Evolutionary conservation across 768 basidiomycete species (phyloP).

Genomic region (Naematelia encephala): DNA sequence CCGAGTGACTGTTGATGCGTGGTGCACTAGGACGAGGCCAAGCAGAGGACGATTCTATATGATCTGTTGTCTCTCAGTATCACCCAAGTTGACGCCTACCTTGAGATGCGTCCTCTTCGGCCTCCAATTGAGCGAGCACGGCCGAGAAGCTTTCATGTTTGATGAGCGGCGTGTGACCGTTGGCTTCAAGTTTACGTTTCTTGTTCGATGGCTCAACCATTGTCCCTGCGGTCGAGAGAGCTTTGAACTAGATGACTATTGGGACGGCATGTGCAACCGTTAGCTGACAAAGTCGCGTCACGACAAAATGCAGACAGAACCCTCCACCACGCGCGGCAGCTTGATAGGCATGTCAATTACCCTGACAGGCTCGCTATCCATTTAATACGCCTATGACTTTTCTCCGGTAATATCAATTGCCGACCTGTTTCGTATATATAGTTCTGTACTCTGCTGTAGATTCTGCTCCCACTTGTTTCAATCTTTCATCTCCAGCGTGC

Average conservation of each 20-base stretch:
- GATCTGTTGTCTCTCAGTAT: constrained; percentile 13
- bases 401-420: not conserved
- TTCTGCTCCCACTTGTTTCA: too few species aligned
- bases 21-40: constrained; percentile 53
- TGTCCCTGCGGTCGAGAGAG: not conserved
- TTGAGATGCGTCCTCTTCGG: constrained; percentile 41
- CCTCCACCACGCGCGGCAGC: not conserved
- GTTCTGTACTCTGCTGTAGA: too few species aligned
- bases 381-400: not conserved
- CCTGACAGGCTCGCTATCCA: too few species aligned
- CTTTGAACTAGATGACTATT: not conserved
- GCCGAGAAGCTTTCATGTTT: constrained; percentile 42
- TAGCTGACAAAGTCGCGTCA: not conserved
- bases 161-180: constrained; percentile 11
- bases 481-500: too few species aligned
- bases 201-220: constrained; percentile 36
- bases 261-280: too few species aligned
- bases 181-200: constrained; percentile 31
- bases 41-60: constrained; percentile 44
- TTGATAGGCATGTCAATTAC: not conserved
- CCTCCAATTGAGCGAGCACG: constrained; percentile 43
- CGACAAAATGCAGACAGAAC: not conserved
- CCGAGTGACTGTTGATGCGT: constrained; percentile 59
- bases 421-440: too few species aligned
- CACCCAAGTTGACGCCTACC: constrained; percentile 9